A percentile compares a stretch with the other conserved stretches of the same genome.
phyloP scores from a whole-genome alignment of 208 protist species.

The Leishmania martiniquensis region DNA sequence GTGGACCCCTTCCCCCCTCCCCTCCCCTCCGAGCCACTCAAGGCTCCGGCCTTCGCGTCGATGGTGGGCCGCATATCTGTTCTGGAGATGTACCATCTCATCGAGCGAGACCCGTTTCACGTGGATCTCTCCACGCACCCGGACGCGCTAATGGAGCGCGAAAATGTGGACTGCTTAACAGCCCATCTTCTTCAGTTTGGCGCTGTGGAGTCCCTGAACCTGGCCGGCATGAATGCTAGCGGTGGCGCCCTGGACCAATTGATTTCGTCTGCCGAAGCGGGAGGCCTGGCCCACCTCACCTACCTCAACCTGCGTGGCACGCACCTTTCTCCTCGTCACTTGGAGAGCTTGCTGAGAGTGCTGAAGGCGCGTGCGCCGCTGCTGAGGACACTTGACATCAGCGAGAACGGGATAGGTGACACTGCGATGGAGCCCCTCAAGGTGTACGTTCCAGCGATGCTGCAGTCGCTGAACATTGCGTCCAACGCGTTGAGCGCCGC shows the following conservation, averaged over 20 bases:
- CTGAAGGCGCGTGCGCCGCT: conserved; percentile 23
- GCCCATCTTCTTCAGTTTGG: conserved; percentile 39
- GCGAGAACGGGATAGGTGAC: conserved; percentile 58
- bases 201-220: conserved; percentile 27
- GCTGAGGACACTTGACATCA: conserved; percentile 51
- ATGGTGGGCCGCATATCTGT: too few species aligned
- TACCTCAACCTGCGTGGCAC: conserved; percentile 31
- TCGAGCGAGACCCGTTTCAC: conserved; percentile 37
- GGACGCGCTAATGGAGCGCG: conserved; percentile 23
- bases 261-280: conserved; percentile 13
- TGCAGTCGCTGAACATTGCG: conserved; percentile 33
- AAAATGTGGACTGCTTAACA: conserved; percentile 34
- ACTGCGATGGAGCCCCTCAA: conserved; percentile 25
- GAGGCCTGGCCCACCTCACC: conserved; percentile 9
- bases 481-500: conserved; percentile 26
- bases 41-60: too few species aligned
- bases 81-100: conserved; percentile 24
- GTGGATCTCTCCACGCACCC: conserved; percentile 35
- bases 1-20: too few species aligned
- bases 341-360: conserved; percentile 10
- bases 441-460: conserved; percentile 17
- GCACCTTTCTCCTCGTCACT: conserved; percentile 13
- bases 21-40: too few species aligned
- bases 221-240: conserved; percentile 8
- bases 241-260: conserved; percentile 13